These are phyloP conservation scores for Huntiella abstrusa DNA, from an alignment of 2,329 filamentous ascomycete species.

Conservation along the genomic window DNA sequence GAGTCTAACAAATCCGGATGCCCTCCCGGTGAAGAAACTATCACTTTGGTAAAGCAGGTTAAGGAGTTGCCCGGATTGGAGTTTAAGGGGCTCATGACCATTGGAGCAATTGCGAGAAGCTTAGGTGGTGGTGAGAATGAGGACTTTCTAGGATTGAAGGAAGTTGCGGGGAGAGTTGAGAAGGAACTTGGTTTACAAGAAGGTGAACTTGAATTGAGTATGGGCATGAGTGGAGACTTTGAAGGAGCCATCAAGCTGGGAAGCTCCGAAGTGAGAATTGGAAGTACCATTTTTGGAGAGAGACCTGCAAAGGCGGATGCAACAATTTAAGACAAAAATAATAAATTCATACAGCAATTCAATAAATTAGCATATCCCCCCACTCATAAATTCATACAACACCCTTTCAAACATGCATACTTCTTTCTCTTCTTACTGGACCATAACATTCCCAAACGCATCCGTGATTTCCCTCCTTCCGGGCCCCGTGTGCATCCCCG, in stretches of 20 bases:
- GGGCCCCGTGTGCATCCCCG: conserved; percentile 18
- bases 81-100: conserved; percentile 84
- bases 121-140: conserved; percentile 70
- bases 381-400: neutral
- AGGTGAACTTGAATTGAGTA: conserved; percentile 57
- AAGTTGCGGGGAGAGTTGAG: conserved; percentile 53
- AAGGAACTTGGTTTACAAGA: conserved; percentile 27
- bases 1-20: conserved; percentile 75
- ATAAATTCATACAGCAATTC: neutral
- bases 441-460: conserved; percentile 37
- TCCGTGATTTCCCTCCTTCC: conserved; percentile 34
- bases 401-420: neutral
- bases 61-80: conserved; percentile 53
- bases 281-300: conserved; percentile 83
- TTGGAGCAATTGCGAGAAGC: conserved; percentile 80
- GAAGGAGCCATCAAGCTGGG: conserved; percentile 71
- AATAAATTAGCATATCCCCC: neutral
- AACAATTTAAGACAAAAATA: neutral
- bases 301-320: conserved; percentile 65
- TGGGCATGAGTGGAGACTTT: conserved; percentile 98
- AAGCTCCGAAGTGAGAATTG: conserved; percentile 76
- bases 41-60: conserved; percentile 51
- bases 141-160: conserved; percentile 55
- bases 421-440: conserved; percentile 17
- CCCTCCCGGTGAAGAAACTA: conserved; percentile 41